phyloP scores from a whole-genome alignment of 2,329 filamentous ascomycete species.

The Sphaerulina musiva region DNA sequence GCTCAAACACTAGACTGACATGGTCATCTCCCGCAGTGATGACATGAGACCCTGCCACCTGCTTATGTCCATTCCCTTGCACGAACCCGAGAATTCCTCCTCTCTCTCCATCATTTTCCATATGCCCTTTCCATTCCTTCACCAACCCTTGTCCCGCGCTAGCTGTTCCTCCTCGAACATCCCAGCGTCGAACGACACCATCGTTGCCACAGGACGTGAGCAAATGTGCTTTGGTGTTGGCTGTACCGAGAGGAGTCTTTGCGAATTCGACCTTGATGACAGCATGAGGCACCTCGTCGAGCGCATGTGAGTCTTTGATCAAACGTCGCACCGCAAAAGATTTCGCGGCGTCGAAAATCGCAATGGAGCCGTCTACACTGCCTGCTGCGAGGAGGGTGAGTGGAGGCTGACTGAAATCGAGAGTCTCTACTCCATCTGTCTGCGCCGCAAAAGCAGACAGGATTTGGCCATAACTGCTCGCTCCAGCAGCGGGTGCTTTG shows the following conservation, averaged over 20 bases:
- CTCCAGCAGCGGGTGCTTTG: conserved; percentile 37
- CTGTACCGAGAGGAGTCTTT: conserved; percentile 35
- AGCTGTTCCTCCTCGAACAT: conserved; percentile 62
- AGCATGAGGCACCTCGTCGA: conserved; percentile 50
- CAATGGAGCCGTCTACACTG: conserved; percentile 63
- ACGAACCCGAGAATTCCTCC: conserved; percentile 89
- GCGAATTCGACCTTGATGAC: conserved; percentile 93
- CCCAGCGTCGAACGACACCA: conserved; percentile 84
- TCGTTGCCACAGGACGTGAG: conserved; percentile 89
- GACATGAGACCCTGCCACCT: conserved; percentile 55
- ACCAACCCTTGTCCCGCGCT: conserved; percentile 63
- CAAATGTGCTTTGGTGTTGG: conserved; percentile 49
- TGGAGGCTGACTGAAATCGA: conserved; percentile 57
- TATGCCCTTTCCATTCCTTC: conserved; percentile 85
- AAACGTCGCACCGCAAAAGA: conserved; percentile 80
- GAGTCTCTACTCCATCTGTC: conserved; percentile 70
- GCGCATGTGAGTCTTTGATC: conserved; percentile 75
- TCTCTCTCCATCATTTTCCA: conserved; percentile 68
- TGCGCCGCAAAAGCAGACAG: conserved; percentile 79
- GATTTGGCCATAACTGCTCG: conserved; percentile 61
- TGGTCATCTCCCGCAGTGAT: conserved; percentile 89
- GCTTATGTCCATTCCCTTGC: conserved; percentile 54
- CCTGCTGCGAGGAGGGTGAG: conserved; percentile 56
- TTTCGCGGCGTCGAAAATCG: conserved; percentile 77
- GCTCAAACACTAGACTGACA: conserved; percentile 56